Evolutionary conservation across 176 grass and related monocot species (phyloP), one percentile per base, ranked within the genome.

Genomic region (Poa annua): DNA sequence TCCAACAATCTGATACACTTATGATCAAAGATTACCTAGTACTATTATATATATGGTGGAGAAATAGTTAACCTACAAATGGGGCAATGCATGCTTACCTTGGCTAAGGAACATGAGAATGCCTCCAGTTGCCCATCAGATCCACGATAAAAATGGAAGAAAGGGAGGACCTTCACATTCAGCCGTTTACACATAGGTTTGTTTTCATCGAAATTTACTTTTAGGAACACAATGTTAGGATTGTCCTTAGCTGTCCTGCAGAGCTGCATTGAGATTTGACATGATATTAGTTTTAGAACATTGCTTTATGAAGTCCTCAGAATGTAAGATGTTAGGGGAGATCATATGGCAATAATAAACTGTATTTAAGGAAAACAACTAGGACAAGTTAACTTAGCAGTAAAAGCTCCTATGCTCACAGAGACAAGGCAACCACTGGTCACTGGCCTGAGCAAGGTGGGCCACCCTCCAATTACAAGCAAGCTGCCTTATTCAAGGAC

Each of bases 171-270:
- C 81, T 90, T 99, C 19, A 99, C 96, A 83, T 99, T 99, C 74
- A 99, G 73, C 72, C 96, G 88, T 91, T 95, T 99, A 75, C 96
- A 99, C 96, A 99, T 99, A 32, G 93, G 96, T 86, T 99, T 99
- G 82, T 99, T 99, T 93, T 99, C 93, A 62, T 99, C 96, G 75
- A 99, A 99, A 77, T 99, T 99, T 59, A 99, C 89, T 80, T 99
- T 99, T 35, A 99, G 21, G 74, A 99, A 84, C 87, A 93, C 83
- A 15, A 94, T 85, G 61, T 93, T 85, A 63, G 91, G 89, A 66
- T 96, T 83, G 48, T 96, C 96, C 83, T 85, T 42, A 66, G 91
- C 89, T 77, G 87, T 87, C 75, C 81, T 89, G 82, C 96, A 99
- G 19, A 99, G 85, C 96, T 99, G 89, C 86, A 88, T 70, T 48